phyloP scores from a whole-genome alignment of 2,329 filamentous ascomycete genomes.

The Pseudocercospora fuligena region DNA sequence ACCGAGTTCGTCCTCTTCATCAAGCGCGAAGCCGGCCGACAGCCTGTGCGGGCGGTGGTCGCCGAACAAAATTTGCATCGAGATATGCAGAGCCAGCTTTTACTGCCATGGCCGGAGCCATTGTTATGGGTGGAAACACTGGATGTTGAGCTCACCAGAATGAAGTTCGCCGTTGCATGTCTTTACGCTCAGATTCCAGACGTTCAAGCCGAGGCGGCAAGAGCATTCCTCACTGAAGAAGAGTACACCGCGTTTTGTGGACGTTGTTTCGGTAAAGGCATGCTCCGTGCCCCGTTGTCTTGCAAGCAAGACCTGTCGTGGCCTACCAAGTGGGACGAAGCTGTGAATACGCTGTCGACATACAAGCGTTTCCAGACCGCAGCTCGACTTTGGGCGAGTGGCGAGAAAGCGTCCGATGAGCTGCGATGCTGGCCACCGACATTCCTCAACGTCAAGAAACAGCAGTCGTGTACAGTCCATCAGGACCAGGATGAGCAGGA shows the following conservation, averaged over 20 bases:
- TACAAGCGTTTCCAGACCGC: constrained; percentile 6
- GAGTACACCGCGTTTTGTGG: not conserved
- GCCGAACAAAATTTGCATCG: not conserved
- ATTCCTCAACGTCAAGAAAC: not conserved
- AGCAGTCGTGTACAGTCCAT: not conserved
- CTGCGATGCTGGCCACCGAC: constrained; percentile 8
- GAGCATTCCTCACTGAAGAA: constrained; percentile 1
- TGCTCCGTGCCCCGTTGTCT: not conserved
- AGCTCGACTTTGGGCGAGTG: not conserved
- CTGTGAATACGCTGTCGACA: not conserved
- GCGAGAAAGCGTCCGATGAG: not conserved
- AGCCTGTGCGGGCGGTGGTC: not conserved
- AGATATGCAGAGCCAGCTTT: not conserved
- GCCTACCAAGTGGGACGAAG: not conserved
- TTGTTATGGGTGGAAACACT: not conserved
- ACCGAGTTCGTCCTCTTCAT: not conserved
- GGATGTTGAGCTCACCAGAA: not conserved
- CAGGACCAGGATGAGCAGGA: not conserved
- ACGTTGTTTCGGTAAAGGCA: constrained; percentile 1
- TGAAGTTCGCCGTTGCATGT: not conserved
- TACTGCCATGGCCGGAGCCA: not conserved
- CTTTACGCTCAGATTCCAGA: constrained; percentile 7
- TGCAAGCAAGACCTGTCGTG: not conserved
- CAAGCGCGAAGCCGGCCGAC: not conserved
- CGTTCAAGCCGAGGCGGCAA: constrained; percentile 10